A percentile compares a stretch with the other conserved stretches of the same genome.
Conservation (phyloP, 192 early-diverging fungal genomes). For the Piromyces sp. region DNA sequence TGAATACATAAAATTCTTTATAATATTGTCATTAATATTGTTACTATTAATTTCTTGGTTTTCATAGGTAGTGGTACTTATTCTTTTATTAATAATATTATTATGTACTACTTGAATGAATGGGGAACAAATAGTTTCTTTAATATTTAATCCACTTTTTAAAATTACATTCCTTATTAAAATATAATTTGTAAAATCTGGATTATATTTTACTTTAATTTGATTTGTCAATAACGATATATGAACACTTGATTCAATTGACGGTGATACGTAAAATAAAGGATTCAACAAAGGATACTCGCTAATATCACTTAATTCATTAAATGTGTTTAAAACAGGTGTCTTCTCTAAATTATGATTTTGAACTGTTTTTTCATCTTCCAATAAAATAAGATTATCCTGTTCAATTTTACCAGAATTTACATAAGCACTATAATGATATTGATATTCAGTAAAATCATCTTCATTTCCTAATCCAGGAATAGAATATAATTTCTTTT, state of each 20-base stretch:
- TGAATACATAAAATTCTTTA: neutral
- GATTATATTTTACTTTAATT: neutral
- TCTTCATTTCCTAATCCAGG: neutral
- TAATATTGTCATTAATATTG: neutral
- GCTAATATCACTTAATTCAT: neutral
- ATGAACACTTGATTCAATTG: neutral
- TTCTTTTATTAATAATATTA: neutral
- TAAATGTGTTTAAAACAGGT: neutral
- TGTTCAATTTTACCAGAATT: neutral
- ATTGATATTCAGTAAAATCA: neutral
- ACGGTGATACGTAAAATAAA: neutral
- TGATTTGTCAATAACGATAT: neutral
- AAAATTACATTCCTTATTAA: neutral
- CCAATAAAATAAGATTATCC: neutral
- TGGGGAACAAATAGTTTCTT: neutral
- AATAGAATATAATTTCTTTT: neutral
- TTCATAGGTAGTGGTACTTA: neutral
- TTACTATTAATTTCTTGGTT: neutral
- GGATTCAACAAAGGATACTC: neutral
- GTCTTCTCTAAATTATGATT: neutral
- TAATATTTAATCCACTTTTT: neutral
- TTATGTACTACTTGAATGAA: neutral
- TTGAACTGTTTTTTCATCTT: neutral
- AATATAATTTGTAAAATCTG: neutral
- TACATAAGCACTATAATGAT: neutral